Conservation (phyloP, 306 rosid genomes). For the Fragaria ananassa region DNA sequence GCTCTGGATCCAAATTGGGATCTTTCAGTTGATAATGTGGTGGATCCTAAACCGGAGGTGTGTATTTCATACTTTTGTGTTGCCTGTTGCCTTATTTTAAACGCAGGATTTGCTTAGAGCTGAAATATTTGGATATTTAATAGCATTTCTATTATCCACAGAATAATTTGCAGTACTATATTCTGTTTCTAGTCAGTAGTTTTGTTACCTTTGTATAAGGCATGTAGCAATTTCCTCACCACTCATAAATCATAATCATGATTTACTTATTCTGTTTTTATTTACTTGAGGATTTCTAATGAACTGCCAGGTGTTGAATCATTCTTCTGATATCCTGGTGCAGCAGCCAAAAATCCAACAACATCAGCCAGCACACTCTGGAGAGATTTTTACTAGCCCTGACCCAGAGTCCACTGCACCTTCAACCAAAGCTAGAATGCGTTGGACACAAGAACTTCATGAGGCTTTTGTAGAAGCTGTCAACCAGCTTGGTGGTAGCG, state of each 20-base stretch:
- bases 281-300: slow-evolving; percentile 5
- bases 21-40: slow-evolving; percentile 47
- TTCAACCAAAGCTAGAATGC: slow-evolving; percentile 77
- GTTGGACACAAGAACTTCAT: slow-evolving; percentile 97
- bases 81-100: slow-evolving; percentile 18
- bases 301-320: slow-evolving; percentile 27
- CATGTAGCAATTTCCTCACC: neutral
- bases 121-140: neutral
- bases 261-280: slow-evolving; percentile 5
- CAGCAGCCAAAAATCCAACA: slow-evolving; percentile 39
- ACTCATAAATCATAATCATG: neutral
- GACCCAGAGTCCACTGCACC: slow-evolving; percentile 44
- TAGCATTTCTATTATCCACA: neutral
- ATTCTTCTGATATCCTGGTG: slow-evolving; percentile 35
- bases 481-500: slow-evolving; percentile 84
- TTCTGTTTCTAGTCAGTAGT: neutral
- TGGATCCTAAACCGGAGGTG: slow-evolving; percentile 59
- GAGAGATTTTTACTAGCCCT: slow-evolving; percentile 39
- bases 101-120: neutral
- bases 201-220: neutral
- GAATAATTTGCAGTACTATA: neutral
- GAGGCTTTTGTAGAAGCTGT: slow-evolving; percentile 94
- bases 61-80: slow-evolving; percentile 26
- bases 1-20: slow-evolving; percentile 69
- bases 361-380: slow-evolving; percentile 38